Conservation (phyloP, 2,329 filamentous ascomycete genomes). For the Xylaria polymorpha region DNA sequence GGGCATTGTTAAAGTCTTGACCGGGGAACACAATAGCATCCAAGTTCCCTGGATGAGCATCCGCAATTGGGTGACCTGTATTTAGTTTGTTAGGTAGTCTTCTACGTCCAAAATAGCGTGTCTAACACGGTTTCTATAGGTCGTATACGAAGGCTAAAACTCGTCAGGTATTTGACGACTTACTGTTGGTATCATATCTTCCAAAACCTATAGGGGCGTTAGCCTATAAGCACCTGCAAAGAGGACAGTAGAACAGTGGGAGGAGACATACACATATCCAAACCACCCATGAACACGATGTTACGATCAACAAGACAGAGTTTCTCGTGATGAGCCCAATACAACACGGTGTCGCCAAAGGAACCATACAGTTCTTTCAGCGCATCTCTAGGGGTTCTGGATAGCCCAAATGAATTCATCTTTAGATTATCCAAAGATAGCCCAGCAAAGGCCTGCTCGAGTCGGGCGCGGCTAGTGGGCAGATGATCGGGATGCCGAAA, state of each 20-base stretch:
- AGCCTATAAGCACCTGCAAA: slow-evolving; percentile 31
- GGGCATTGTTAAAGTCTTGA: slow-evolving; percentile 92
- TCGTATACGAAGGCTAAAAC: neutral
- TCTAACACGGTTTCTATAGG: neutral
- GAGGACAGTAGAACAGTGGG: neutral
- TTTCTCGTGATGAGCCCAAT: slow-evolving; percentile 96
- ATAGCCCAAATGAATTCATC: slow-evolving; percentile 60
- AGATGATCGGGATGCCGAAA: slow-evolving; percentile 92
- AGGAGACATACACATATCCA: slow-evolving; percentile 76
- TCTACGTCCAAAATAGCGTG: neutral
- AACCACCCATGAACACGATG: slow-evolving; percentile 88
- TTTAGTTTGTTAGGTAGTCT: slow-evolving; percentile 34
- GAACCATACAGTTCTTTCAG: slow-evolving; percentile 85
- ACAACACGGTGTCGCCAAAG: slow-evolving; percentile 82
- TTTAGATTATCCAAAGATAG: slow-evolving; percentile 57
- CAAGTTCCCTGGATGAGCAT: slow-evolving; percentile 82
- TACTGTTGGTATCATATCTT: slow-evolving; percentile 85
- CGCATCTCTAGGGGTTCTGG: slow-evolving; percentile 76
- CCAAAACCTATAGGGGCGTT: slow-evolving; percentile 71
- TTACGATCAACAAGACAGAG: slow-evolving; percentile 83
- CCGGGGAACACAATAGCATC: slow-evolving; percentile 84
- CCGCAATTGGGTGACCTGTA: slow-evolving; percentile 78
- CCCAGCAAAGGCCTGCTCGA: slow-evolving; percentile 70
- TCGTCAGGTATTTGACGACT: slow-evolving; percentile 37
- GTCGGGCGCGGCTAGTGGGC: slow-evolving; percentile 73